Conservation (phyloP, 164 flowering plant genomes). For the Hamamelis virginiana region DNA sequence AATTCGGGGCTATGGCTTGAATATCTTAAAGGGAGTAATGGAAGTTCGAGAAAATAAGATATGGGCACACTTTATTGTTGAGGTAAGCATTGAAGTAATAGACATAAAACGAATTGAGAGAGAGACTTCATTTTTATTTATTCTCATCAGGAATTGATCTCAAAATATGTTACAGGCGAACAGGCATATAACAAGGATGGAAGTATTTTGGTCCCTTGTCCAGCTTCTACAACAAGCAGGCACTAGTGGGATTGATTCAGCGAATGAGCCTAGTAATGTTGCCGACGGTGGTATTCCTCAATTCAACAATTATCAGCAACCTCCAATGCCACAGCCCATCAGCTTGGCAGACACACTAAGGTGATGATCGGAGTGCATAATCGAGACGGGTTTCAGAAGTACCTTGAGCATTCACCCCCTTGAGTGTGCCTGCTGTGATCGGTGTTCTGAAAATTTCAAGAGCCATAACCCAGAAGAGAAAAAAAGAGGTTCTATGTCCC, state of each 20-base stretch:
- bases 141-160: neutral
- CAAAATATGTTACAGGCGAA: constrained; percentile 49
- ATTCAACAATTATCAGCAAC: constrained; percentile 39
- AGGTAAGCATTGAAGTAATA: constrained; percentile 41
- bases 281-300: constrained; percentile 24
- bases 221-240: constrained; percentile 57
- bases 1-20: constrained; percentile 74
- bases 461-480: neutral
- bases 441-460: constrained; percentile 12
- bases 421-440: constrained; percentile 16
- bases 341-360: constrained; percentile 28
- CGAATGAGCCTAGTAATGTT: constrained; percentile 25
- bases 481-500: neutral
- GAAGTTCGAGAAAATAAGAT: constrained; percentile 63
- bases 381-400: neutral
- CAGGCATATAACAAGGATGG: constrained; percentile 59
- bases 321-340: constrained; percentile 42
- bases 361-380: constrained; percentile 4
- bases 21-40: constrained; percentile 78
- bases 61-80: constrained; percentile 80
- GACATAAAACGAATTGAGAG: too few species aligned
- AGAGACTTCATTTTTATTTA: neutral
- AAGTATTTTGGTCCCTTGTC: constrained; percentile 66
- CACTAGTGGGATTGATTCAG: constrained; percentile 21
- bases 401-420: constrained; percentile 15